Base-by-base conservation (phyloP, 768 basidiomycete species). In the Collybia nuda region DNA sequence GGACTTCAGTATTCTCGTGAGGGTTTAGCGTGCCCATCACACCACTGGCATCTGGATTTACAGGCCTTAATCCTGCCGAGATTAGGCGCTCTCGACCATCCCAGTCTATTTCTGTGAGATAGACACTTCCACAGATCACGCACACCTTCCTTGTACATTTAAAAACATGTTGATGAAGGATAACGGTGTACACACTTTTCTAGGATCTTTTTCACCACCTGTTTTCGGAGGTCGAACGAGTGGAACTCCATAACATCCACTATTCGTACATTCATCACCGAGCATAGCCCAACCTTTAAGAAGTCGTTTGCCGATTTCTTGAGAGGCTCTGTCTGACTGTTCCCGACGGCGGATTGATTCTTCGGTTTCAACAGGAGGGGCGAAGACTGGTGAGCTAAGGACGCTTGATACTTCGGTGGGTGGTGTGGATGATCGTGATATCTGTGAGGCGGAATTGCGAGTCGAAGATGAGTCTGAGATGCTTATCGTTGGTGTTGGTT, bases 271-370 rank as follows among this genome's bases (percentile, higher is more conserved):
- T 68, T 92, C 90, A 32, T 93, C 90, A 19, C 78, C 89, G n/a
- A 94, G 74, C 88, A 94, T 90, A 0, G 92, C 83, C 89, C 90
- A 94, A 36, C 88, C 92, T 57, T 82, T 84, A 40, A 94, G 68
- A 52, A 94, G 72, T 21, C 83, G 79, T 54, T 80, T 85, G 39
- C 88, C 93, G 24, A 94, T 89, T 60, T 88, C 87, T 44, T 83
- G 68, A 2, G 90, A 90, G 14, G 93, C 92, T 36, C 66, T 70
- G 63, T 94, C 91, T 2, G 89, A 90, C 65, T 93, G 91, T 52
- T 85, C 82, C 47, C 92, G 81, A 24, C 92, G 79, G 29, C 80
- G 80, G 19, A 82, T 69, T 19, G 75, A 77, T 55, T 85, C 82
- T 56, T 83, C 84, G 1, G 83, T 85, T 51, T 88, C 86, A 29